These are phyloP conservation scores for Geoglossum glabrum DNA, from an alignment of 495 filamentous ascomycete species.

Conservation along the genomic window DNA sequence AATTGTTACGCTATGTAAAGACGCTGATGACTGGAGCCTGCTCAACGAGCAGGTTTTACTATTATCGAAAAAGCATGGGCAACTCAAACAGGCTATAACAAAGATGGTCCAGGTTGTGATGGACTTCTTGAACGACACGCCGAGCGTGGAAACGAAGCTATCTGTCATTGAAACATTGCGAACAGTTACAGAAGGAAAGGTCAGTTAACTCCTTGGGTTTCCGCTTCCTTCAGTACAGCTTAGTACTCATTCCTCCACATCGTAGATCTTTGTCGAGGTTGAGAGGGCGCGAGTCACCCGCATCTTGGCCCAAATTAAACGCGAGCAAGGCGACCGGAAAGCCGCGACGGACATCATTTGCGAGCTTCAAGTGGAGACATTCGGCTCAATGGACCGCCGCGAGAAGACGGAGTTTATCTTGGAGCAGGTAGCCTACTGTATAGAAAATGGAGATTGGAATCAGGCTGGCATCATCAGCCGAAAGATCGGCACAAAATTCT, in stretches of 20 bases:
- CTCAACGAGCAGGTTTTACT: slow-evolving; percentile 91
- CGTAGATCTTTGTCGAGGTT: slow-evolving; percentile 91
- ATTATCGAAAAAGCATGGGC: slow-evolving; percentile 96
- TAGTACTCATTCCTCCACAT: neutral
- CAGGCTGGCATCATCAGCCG: slow-evolving; percentile 85
- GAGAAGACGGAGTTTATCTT: slow-evolving; percentile 98
- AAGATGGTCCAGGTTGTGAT: slow-evolving; percentile 98
- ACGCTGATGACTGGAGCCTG: slow-evolving; percentile 75
- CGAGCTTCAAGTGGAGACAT: slow-evolving; percentile 96
- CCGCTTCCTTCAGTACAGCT: neutral
- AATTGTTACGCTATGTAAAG: slow-evolving; percentile 86
- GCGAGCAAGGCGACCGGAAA: slow-evolving; percentile 74
- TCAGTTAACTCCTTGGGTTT: slow-evolving; percentile 15
- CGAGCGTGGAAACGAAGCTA: slow-evolving; percentile 67
- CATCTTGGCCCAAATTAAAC: slow-evolving; percentile 92
- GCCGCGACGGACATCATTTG: slow-evolving; percentile 83
- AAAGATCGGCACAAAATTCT: slow-evolving; percentile 90
- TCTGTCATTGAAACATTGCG: slow-evolving; percentile 84
- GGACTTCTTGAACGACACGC: slow-evolving; percentile 67
- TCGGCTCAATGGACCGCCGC: slow-evolving; percentile 88
- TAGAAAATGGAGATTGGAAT: slow-evolving; percentile 88
- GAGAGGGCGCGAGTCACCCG: slow-evolving; percentile 88
- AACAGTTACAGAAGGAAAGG: slow-evolving; percentile 95
- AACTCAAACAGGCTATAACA: slow-evolving; percentile 95
- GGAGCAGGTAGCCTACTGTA: slow-evolving; percentile 84